phyloP scores from a whole-genome alignment of 371 early-diverging fungal genomes.

The Actinomortierella ambigua region DNA sequence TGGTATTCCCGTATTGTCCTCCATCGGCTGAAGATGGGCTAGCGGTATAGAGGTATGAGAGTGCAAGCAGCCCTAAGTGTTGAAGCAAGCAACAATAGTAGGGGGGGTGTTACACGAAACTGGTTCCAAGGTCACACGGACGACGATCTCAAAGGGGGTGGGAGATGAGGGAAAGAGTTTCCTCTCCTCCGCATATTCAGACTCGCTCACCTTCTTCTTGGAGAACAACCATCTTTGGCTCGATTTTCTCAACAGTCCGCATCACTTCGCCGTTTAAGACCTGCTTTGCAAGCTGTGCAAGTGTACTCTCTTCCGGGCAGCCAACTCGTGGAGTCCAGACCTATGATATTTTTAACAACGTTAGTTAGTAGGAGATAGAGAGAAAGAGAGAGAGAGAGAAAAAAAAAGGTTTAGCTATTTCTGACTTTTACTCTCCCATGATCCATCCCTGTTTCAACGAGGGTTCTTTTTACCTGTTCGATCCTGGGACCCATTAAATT shows the following conservation, averaged over 20 bases:
- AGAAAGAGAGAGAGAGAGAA: conserved; percentile 4
- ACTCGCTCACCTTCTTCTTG: conserved; percentile 48
- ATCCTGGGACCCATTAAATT: conserved; percentile 66
- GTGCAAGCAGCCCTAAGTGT: conserved; percentile 39
- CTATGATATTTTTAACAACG: conserved; percentile 21
- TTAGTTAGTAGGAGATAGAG: no score
- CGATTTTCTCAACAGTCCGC: conserved; percentile 43
- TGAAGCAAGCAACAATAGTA: neutral
- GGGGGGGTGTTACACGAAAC: neutral
- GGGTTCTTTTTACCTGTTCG: conserved; percentile 50
- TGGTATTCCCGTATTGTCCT: conserved; percentile 28
- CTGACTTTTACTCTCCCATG: neutral
- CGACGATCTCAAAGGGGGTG: no score
- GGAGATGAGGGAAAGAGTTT: neutral
- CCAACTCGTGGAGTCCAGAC: conserved; percentile 45
- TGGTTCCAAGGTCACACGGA: no score
- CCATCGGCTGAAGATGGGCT: conserved; percentile 33
- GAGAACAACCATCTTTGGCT: conserved; percentile 62
- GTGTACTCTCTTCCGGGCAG: conserved; percentile 39
- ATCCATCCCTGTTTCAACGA: no score
- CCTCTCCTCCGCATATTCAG: neutral
- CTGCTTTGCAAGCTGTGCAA: conserved; percentile 56
- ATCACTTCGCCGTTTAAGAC: conserved; percentile 67
- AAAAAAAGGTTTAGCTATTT: neutral
- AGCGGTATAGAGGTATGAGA: conserved; percentile 40